These are phyloP conservation scores for Fusarium papillatum DNA, from an alignment of 2,329 filamentous ascomycete genomes.

Conservation along the genomic window DNA sequence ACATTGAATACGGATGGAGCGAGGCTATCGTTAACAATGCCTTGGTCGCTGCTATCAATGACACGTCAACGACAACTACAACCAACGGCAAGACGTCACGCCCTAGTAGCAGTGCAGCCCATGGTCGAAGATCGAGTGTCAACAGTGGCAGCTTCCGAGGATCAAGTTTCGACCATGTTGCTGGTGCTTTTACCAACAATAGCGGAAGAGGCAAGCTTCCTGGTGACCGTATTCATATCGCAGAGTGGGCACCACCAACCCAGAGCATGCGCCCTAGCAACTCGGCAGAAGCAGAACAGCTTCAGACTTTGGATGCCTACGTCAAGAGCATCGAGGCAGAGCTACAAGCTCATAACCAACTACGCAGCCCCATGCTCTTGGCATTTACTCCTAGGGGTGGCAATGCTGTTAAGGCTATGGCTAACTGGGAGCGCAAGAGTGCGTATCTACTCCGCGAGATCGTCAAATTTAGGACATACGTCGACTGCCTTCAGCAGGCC, in stretches of 20 bases:
- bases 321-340: conserved; percentile 90
- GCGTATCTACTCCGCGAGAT: conserved; percentile 93
- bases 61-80: conserved; percentile 52
- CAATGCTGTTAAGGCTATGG: conserved; percentile 88
- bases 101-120: conserved; percentile 64
- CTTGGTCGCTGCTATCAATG: conserved; percentile 66
- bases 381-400: conserved; percentile 89
- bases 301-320: conserved; percentile 81
- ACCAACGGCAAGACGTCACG: conserved; percentile 56
- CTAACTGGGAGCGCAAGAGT: conserved; percentile 97
- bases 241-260: conserved; percentile 90
- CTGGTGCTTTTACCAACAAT: conserved; percentile 65
- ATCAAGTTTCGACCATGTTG: conserved; percentile 72
- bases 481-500: conserved; percentile 84
- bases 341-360: conserved; percentile 87
- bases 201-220: conserved; percentile 74
- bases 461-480: conserved; percentile 96
- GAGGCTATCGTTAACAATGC: conserved; percentile 81
- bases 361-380: conserved; percentile 88
- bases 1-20: conserved; percentile 98
- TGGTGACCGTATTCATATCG: conserved; percentile 86
- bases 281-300: conserved; percentile 84
- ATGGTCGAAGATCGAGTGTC: conserved; percentile 57
- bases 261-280: conserved; percentile 92
- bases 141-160: conserved; percentile 66